Evolutionary conservation across 1,284 basidiomycete genomes (phyloP).

Genomic region (Coniophora puteana): DNA sequence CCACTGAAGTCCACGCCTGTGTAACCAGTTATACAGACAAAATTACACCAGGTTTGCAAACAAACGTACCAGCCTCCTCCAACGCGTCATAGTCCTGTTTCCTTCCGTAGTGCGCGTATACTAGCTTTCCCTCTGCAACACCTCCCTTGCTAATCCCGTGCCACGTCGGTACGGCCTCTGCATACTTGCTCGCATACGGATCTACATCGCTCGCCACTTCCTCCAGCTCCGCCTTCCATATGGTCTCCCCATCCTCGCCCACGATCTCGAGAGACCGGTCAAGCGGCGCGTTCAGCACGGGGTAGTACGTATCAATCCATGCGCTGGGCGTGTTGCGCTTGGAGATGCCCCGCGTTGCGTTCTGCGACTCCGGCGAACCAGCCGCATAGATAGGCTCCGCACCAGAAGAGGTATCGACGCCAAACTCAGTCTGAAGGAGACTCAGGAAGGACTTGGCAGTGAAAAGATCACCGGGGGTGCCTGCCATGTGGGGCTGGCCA

Average conservation of each 20-base stretch:
- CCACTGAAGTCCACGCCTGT: conserved; percentile 63
- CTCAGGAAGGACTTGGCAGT: conserved; percentile 48
- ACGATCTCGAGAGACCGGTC: conserved; percentile 46
- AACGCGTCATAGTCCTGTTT: conserved; percentile 41
- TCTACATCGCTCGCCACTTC: conserved; percentile 46
- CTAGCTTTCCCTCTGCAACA: conserved; percentile 50
- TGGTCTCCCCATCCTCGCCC: conserved; percentile 36
- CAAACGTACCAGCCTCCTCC: conserved; percentile 21
- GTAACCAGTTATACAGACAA: conserved; percentile 1
- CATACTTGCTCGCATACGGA: conserved; percentile 43
- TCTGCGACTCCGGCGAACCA: conserved; percentile 43
- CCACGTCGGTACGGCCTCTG: conserved; percentile 40
- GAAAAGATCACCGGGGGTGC: conserved; percentile 43
- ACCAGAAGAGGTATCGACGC: conserved; percentile 29
- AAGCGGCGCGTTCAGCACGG: conserved; percentile 60
- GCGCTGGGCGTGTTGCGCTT: conserved; percentile 38
- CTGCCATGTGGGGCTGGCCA: conserved; percentile 50
- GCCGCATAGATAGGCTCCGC: conserved; percentile 46
- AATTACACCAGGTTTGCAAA: background rate
- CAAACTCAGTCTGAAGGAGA: conserved; percentile 45
- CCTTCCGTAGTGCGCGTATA: conserved; percentile 67
- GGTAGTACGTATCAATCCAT: conserved; percentile 66
- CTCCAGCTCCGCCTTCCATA: conserved; percentile 52
- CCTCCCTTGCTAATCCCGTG: conserved; percentile 51
- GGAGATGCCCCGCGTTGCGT: conserved; percentile 43